Evolutionary conservation across 306 rosid genomes (phyloP), one percentile per base, ranked within the genome.

Genomic region (Rosa chinensis): DNA sequence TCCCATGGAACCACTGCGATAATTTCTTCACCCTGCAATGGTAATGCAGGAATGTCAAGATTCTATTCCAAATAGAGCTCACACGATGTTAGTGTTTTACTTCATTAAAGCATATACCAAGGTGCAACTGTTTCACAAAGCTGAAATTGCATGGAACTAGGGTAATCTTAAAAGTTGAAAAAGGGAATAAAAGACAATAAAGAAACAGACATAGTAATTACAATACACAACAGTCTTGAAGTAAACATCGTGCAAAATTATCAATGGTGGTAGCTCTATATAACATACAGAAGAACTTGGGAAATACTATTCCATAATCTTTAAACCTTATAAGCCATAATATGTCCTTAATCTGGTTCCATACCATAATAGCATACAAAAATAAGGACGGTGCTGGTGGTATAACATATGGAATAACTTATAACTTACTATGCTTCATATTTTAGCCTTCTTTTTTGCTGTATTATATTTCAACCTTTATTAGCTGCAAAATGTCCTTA

Each of bases 1-100:
- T 90, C 88, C 99, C 99, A 95, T 50, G 98, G 94, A 81, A 95
- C 87, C 79, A 95, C 87, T 35, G 84, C 99, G 14, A 92, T 92
- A 66, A 95, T 90, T 84, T 95, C 99, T 88, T 95, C 97, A 85
- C 99, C 99, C 99, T 95, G 81, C 76, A 81, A 73, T 58, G 21
- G 63, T n/a, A 9, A 58, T 58, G 32, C 32, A 58, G 63, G 28
- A 53, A 58, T 21, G 63, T 63, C 68, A 28, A 37, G 17, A 20
- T 55, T 73, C 47, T 39, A 3, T n/a, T 39, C 50, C 50, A 39
- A 32, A 50, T 5, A 10, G 0, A 72, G 14, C 4, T 47, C 62
- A 32, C n/a, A 32, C 6, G 37, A 53, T 37, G 23, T 73, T 21
- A 37, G 66, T 20, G 35, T 3, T 55, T 55, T 20, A 56, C 62